Percentiles rank a stretch among this genome's conserved stretches.
Conservation (phyloP, 1,139 yeast genomes). For the Suhomyces terraborum region DNA sequence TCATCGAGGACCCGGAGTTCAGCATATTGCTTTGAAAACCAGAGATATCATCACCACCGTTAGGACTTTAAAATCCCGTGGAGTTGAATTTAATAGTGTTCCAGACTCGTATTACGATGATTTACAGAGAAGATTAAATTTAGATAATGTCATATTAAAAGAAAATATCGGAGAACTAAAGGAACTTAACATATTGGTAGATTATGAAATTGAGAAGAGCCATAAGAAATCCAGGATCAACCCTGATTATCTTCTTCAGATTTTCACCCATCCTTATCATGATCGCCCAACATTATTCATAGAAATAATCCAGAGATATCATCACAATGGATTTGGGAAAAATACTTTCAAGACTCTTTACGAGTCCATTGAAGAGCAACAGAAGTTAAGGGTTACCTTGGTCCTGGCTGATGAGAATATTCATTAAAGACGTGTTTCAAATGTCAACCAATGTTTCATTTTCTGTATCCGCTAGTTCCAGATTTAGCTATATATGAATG, state of each 20-base stretch:
- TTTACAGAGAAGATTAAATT: constrained; percentile 44
- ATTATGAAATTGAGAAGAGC: constrained; percentile 59
- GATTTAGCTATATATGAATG: neutral
- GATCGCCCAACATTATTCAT: constrained; percentile 81
- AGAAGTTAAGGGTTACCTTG: constrained; percentile 53
- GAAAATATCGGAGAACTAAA: constrained; percentile 51
- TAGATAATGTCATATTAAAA: constrained; percentile 36
- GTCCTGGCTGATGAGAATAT: constrained; percentile 7
- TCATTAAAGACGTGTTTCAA: neutral
- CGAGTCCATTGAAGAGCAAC: constrained; percentile 72
- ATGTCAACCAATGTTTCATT: neutral
- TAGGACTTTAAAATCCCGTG: constrained; percentile 53
- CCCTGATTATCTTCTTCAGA: constrained; percentile 70
- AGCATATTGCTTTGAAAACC: constrained; percentile 74
- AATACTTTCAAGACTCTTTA: constrained; percentile 82
- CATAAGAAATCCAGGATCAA: constrained; percentile 26
- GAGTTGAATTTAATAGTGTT: constrained; percentile 68
- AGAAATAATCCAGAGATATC: constrained; percentile 76
- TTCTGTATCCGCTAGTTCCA: neutral
- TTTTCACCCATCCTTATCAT: constrained; percentile 73
- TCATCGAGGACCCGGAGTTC: constrained; percentile 80
- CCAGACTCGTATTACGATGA: constrained; percentile 57
- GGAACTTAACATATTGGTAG: constrained; percentile 61
- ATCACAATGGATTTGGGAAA: constrained; percentile 84
- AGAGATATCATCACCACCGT: constrained; percentile 61